Conservation (phyloP, 306 rosid genomes). For the Vigna nakashimae region DNA sequence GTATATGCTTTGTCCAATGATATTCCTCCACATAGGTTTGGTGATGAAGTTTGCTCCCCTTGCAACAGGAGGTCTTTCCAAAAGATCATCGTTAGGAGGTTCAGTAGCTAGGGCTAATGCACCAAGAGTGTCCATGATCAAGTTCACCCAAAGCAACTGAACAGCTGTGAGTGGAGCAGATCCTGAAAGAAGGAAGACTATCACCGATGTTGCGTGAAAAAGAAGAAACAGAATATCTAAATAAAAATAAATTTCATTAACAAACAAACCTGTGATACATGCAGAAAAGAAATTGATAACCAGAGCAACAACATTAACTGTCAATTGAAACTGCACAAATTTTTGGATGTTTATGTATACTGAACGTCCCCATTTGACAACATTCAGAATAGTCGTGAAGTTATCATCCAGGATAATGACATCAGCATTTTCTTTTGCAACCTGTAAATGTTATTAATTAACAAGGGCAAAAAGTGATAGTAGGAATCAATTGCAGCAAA, state of each 20-base stretch:
- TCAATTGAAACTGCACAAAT: slow-evolving; percentile 96
- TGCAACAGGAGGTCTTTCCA: slow-evolving; percentile 75
- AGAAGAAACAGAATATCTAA: slow-evolving; percentile 21
- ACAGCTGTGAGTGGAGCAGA: slow-evolving; percentile 98
- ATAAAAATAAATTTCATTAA: neutral
- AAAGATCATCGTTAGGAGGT: slow-evolving; percentile 84
- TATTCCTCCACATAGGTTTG: slow-evolving; percentile 93
- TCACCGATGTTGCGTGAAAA: slow-evolving; percentile 29
- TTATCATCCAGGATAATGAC: slow-evolving; percentile 92
- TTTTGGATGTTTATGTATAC: slow-evolving; percentile 95
- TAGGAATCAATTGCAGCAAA: slow-evolving; percentile 32
- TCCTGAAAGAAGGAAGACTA: slow-evolving; percentile 59
- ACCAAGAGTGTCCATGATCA: slow-evolving; percentile 99
- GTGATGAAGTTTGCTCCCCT: slow-evolving; percentile 80
- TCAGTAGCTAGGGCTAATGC: slow-evolving; percentile 98
- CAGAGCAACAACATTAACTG: slow-evolving; percentile 92
- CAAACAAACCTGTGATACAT: slow-evolving; percentile 82
- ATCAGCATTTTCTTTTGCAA: slow-evolving; percentile 95
- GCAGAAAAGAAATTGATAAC: slow-evolving; percentile 87
- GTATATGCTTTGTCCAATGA: slow-evolving; percentile 91
- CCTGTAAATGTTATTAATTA: slow-evolving; percentile 60
- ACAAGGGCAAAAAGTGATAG: slow-evolving; percentile 12
- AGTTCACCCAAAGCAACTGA: slow-evolving; percentile 96
- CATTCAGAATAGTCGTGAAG: slow-evolving; percentile 83
- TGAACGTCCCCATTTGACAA: slow-evolving; percentile 94